A percentile compares a stretch with the other conserved stretches of the same genome.
Conservation (phyloP, 768 basidiomycete genomes). For the Ephemerocybe angulata region DNA sequence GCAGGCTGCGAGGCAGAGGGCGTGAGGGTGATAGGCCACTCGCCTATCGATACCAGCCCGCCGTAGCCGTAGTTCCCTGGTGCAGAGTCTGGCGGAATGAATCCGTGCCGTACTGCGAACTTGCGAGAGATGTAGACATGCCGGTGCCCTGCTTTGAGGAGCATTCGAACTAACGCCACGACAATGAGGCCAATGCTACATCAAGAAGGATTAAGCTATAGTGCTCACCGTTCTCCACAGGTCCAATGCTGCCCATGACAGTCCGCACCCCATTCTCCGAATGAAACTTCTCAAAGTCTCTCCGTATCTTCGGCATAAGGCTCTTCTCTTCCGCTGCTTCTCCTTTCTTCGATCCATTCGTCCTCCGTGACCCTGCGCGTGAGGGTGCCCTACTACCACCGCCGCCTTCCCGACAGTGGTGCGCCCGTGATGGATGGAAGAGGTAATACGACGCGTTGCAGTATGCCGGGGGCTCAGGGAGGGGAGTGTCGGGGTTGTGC, state of each 20-base stretch:
- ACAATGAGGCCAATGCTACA: not conserved
- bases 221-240: conserved; percentile 75
- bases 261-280: conserved; percentile 91
- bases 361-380: conserved; percentile 31
- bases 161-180: conserved; percentile 70
- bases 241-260: conserved; percentile 85
- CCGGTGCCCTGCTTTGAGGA: conserved; percentile 86
- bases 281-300: conserved; percentile 82
- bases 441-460: conserved; percentile 69
- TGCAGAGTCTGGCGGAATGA: conserved; percentile 82
- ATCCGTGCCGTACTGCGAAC: conserved; percentile 84
- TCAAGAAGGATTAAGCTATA: not conserved
- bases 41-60: conserved; percentile 81
- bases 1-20: conserved; percentile 35
- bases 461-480: conserved; percentile 63
- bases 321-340: conserved; percentile 39
- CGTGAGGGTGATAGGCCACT: conserved; percentile 77
- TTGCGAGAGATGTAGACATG: conserved; percentile 95
- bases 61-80: conserved; percentile 94
- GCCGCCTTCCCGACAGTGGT: conserved; percentile 19
- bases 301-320: conserved; percentile 60
- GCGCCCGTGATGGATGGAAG: conserved; percentile 46
- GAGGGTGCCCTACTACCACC: conserved; percentile 35
- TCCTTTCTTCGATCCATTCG: not conserved
- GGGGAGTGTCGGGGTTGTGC: conserved; percentile 53